A percentile compares a stretch with the other conserved stretches of the same genome.
phyloP scores from a whole-genome alignment of 2,329 filamentous ascomycete species.

The Trichoderma afroharzianum region DNA sequence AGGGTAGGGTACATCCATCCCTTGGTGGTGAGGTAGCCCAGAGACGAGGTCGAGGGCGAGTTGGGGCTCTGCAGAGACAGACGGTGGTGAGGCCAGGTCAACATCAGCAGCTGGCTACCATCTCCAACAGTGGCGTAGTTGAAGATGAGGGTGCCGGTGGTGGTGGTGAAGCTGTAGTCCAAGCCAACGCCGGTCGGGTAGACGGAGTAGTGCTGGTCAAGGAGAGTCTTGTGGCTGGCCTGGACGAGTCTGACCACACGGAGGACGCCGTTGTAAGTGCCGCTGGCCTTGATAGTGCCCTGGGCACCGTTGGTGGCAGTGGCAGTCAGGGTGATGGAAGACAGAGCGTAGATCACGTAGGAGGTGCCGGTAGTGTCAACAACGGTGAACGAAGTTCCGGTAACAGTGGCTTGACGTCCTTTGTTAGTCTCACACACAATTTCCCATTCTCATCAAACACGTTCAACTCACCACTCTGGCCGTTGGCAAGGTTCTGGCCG shows the following conservation, averaged over 20 bases:
- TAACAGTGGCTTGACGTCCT: constrained; percentile 17
- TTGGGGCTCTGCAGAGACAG: constrained; percentile 22
- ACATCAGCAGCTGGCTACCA: constrained; percentile 22
- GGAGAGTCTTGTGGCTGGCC: constrained; percentile 21
- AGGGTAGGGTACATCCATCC: constrained; percentile 26
- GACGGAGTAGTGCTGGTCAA: constrained; percentile 24
- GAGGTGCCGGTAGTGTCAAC: constrained; percentile 22
- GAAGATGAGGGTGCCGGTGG: constrained; percentile 24
- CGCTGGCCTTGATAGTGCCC: constrained; percentile 21
- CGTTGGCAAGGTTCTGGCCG: constrained; percentile 20
- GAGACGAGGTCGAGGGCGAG: constrained; percentile 20
- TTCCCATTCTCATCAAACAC: background rate
- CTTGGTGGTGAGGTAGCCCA: constrained; percentile 26
- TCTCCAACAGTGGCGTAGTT: constrained; percentile 23
- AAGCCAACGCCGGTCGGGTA: constrained; percentile 21
- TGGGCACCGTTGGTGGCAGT: constrained; percentile 17
- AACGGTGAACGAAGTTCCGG: constrained; percentile 24
- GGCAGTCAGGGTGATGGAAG: constrained; percentile 23
- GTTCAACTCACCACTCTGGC: constrained; percentile 19
- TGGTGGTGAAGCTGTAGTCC: constrained; percentile 23
- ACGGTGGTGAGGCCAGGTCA: constrained; percentile 27
- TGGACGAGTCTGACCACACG: constrained; percentile 24
- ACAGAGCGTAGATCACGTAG: constrained; percentile 25
- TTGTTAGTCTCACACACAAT: background rate
- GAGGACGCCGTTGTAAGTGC: constrained; percentile 21